A percentile compares a stretch with the other conserved stretches of the same genome.
Conservation (phyloP, 2,329 filamentous ascomycete species). For the Aspergillus aculeatus region DNA sequence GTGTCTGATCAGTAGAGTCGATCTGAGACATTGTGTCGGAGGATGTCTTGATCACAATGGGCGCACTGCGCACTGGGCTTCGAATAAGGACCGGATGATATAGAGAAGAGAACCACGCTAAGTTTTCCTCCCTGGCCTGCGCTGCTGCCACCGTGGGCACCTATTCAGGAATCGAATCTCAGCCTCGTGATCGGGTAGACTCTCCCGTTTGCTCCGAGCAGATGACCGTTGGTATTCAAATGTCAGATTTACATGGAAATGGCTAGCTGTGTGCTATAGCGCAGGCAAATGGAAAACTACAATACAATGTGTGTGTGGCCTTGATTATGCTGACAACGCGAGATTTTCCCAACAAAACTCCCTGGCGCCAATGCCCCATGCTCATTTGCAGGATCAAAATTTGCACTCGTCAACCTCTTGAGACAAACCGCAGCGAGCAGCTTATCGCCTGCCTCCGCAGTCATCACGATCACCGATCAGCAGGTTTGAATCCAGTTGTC, state of each 20-base stretch:
- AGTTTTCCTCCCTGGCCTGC: too few species aligned
- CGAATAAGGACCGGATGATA: too few species aligned
- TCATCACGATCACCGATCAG: constrained; percentile 14
- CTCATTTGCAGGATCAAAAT: not conserved
- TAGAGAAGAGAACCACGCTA: too few species aligned
- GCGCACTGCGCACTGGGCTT: too few species aligned
- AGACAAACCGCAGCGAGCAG: not conserved
- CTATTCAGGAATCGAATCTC: not conserved
- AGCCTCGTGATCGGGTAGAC: not conserved
- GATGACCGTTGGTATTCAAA: not conserved
- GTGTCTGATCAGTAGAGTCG: too few species aligned
- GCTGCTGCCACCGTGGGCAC: too few species aligned
- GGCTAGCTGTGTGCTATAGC: not conserved
- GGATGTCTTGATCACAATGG: too few species aligned
- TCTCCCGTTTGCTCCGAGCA: not conserved
- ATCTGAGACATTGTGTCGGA: too few species aligned
- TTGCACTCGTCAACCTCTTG: not conserved
- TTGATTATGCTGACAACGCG: not conserved
- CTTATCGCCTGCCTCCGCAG: constrained; percentile 3
- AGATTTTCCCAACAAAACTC: not conserved
- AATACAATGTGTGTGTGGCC: not conserved
- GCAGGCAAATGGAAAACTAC: not conserved
- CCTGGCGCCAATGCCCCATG: not conserved
- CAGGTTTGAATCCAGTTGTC: constrained; percentile 64
- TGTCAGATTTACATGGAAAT: not conserved